phyloP scores from a whole-genome alignment of 257 asterid genomes.

The Ligustrum vulgare region DNA sequence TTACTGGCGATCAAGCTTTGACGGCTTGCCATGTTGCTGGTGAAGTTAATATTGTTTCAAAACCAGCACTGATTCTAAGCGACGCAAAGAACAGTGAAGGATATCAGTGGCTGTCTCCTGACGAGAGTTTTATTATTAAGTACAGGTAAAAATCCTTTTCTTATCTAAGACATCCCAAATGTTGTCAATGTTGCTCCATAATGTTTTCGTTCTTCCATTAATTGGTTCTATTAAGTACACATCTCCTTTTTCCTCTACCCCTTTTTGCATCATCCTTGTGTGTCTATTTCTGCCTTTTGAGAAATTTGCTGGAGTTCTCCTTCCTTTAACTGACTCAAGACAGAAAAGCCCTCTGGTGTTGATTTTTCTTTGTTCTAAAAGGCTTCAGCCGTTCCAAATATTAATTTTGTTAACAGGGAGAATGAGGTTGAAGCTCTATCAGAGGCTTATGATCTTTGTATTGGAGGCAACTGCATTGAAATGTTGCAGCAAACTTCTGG shows the following conservation, averaged over 20 bases:
- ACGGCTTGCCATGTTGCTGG: conserved; percentile 98
- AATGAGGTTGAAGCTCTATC: conserved; percentile 78
- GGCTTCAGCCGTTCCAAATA: conserved; percentile 19
- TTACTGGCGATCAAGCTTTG: conserved; percentile 98
- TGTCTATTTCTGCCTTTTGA: neutral
- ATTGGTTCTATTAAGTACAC: neutral
- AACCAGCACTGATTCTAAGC: conserved; percentile 78
- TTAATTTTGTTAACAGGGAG: conserved; percentile 45
- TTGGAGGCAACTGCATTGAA: conserved; percentile 90
- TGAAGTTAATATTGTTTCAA: conserved; percentile 86
- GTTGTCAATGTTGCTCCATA: neutral
- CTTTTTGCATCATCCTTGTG: neutral
- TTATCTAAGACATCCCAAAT: conserved; percentile 8
- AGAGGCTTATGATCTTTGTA: conserved; percentile 84
- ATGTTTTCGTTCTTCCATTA: conserved; percentile 9
- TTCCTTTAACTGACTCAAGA: too few relatives aligned
- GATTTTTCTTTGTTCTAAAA: conserved; percentile 10
- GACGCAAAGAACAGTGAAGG: conserved; percentile 44
- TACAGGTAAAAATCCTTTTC: conserved; percentile 49
- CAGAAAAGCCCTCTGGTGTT: too few relatives aligned
- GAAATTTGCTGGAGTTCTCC: conserved; percentile 11
- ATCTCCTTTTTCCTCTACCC: conserved; percentile 3
- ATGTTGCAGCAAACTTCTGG: conserved; percentile 47
- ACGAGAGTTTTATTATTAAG: conserved; percentile 51
- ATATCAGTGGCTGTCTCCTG: conserved; percentile 93